Percentiles rank a stretch among this genome's conserved stretches.
Evolutionary conservation across 73 alveolate species (phyloP).

Genomic region (Paramecium pentaurelia): DNA sequence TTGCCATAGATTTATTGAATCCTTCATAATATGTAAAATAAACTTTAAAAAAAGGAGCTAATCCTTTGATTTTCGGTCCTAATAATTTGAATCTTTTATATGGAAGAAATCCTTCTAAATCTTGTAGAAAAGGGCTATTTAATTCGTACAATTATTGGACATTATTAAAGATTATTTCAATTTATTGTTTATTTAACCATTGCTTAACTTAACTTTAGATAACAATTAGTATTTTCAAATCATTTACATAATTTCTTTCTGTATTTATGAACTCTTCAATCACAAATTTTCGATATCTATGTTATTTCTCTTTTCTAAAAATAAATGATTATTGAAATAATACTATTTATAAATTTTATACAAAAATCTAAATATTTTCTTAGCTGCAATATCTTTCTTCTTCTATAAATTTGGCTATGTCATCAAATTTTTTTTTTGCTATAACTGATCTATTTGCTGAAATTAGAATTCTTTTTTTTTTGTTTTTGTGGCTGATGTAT

Average conservation of each 20-base stretch:
- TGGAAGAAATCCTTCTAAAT: not conserved
- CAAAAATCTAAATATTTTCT: not conserved
- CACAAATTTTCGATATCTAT: not conserved
- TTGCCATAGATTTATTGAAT: not conserved
- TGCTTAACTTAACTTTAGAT: not conserved
- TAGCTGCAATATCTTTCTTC: not conserved
- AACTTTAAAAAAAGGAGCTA: constrained; percentile 19
- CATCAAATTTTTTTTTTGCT: not conserved
- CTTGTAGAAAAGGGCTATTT: not conserved
- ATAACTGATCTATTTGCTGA: not conserved
- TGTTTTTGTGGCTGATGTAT: not conserved
- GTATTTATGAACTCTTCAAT: constrained; percentile 8
- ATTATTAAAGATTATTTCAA: not conserved
- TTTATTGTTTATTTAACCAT: not conserved
- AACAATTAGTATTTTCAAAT: not conserved
- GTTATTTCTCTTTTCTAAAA: not conserved
- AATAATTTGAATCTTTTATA: not conserved
- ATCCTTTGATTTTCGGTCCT: not conserved
- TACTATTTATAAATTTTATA: not conserved
- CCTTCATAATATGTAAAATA: not conserved
- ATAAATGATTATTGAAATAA: not conserved
- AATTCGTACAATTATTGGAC: not conserved
- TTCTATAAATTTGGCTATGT: not conserved
- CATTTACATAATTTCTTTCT: not conserved
- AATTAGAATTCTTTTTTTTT: not conserved